A percentile compares a stretch with the other conserved stretches of the same genome.
These are phyloP conservation scores for Coprinellus micaceus DNA, from an alignment of 768 basidiomycete species.

Conservation along the genomic window DNA sequence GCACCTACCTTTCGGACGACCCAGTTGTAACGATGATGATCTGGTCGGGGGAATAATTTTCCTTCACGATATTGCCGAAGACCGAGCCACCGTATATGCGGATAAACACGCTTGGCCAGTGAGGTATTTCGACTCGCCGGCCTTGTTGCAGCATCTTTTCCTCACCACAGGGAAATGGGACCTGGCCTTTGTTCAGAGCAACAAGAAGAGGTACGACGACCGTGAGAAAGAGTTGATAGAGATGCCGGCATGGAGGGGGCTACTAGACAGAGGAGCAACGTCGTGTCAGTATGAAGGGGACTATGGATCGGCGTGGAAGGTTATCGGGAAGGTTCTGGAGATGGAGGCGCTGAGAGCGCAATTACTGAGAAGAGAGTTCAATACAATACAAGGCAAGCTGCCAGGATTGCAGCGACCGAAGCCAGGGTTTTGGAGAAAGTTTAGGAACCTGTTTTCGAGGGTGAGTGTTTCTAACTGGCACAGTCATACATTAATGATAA, in stretches of 20 bases:
- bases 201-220: not conserved
- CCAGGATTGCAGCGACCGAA: not conserved
- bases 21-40: not conserved
- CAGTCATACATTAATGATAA: too few species aligned
- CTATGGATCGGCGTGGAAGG: too few species aligned
- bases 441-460: not conserved
- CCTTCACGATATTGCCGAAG: slow-evolving; percentile 11
- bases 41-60: slow-evolving; percentile 7
- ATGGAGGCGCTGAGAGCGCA: not conserved
- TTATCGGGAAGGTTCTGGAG: too few species aligned
- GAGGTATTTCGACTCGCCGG: not conserved
- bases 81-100: not conserved
- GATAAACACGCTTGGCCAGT: not conserved
- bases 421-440: not conserved
- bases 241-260: not conserved
- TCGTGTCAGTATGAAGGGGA: not conserved
- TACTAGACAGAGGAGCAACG: not conserved
- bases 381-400: not conserved
- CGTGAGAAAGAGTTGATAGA: not conserved
- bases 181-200: not conserved
- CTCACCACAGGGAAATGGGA: not conserved
- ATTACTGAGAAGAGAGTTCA: not conserved
- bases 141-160: not conserved
- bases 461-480: too few species aligned
- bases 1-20: too few species aligned